Conservation (phyloP, 1,284 basidiomycete species). For the Sphaerobolus stellatus region DNA sequence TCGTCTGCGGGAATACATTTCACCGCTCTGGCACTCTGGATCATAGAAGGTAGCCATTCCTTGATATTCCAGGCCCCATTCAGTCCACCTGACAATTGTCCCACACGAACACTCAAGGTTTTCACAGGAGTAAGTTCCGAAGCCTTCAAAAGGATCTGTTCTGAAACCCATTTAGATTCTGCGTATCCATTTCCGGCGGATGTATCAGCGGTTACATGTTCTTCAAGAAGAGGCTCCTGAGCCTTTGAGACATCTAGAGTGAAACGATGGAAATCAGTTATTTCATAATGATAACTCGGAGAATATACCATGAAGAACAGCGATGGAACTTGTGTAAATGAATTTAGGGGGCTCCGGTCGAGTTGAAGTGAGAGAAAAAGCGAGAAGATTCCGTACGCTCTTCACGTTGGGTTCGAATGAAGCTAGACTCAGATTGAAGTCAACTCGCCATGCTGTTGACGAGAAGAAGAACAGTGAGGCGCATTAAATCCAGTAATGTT, state of each 20-base stretch:
- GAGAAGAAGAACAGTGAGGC: too few species aligned
- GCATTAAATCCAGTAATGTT: too few species aligned
- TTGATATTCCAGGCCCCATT: conserved; percentile 43
- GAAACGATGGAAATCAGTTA: not conserved
- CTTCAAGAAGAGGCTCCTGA: conserved; percentile 14
- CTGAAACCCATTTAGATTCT: conserved; percentile 41
- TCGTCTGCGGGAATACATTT: conserved; percentile 13
- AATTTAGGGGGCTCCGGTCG: conserved; percentile 32
- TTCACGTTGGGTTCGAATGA: conserved; percentile 36
- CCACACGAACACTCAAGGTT: conserved; percentile 39
- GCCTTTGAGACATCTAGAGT: not conserved
- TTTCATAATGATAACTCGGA: conserved; percentile 4
- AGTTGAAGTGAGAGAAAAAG: conserved; percentile 31
- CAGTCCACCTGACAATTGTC: conserved; percentile 40
- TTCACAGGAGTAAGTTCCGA: conserved; percentile 23
- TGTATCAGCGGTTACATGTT: conserved; percentile 21
- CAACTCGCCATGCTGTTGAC: not conserved
- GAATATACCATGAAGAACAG: conserved; percentile 21
- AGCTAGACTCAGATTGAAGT: conserved; percentile 35
- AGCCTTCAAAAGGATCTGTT: conserved; percentile 15
- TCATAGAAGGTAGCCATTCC: conserved; percentile 46
- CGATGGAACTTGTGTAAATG: conserved; percentile 33
- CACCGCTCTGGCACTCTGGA: conserved; percentile 32
- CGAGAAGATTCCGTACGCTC: conserved; percentile 1
- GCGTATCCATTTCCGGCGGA: conserved; percentile 37